Evolutionary conservation across 352 stramenopile genomes (phyloP).

Genomic region (Phytopythium vexans): DNA sequence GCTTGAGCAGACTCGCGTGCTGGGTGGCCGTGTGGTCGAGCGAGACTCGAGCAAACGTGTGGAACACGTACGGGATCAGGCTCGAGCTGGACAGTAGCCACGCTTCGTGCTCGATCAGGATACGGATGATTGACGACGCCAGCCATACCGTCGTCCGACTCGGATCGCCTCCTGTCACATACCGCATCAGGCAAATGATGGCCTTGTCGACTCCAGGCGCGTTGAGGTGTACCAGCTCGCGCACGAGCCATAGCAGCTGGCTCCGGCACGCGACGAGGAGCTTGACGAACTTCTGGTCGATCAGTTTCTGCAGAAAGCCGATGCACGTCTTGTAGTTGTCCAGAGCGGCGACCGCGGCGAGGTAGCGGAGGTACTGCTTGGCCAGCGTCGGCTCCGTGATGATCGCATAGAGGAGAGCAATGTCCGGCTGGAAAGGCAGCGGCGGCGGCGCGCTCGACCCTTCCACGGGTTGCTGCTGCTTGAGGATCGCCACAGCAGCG

Average conservation of each 20-base stretch:
- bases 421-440: constrained; percentile 73
- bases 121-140: constrained; percentile 71
- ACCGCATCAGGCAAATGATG: constrained; percentile 72
- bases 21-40: constrained; percentile 53
- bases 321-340: constrained; percentile 82
- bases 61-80: constrained; percentile 80
- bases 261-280: constrained; percentile 69
- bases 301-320: constrained; percentile 74
- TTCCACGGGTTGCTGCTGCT: constrained; percentile 39
- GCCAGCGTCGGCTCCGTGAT: constrained; percentile 63
- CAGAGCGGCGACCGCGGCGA: constrained; percentile 45
- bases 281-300: constrained; percentile 82
- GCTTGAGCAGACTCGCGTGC: constrained; percentile 64
- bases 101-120: constrained; percentile 73
- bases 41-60: constrained; percentile 71
- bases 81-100: constrained; percentile 72
- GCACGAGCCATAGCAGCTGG: constrained; percentile 77
- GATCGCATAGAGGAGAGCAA: constrained; percentile 75
- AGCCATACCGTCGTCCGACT: constrained; percentile 77
- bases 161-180: constrained; percentile 58
- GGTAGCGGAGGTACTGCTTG: constrained; percentile 76
- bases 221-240: constrained; percentile 76
- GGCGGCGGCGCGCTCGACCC: constrained; percentile 12
- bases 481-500: constrained; percentile 47
- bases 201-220: constrained; percentile 68